Conservation (phyloP, 306 rosid species). For the Geum urbanum region DNA sequence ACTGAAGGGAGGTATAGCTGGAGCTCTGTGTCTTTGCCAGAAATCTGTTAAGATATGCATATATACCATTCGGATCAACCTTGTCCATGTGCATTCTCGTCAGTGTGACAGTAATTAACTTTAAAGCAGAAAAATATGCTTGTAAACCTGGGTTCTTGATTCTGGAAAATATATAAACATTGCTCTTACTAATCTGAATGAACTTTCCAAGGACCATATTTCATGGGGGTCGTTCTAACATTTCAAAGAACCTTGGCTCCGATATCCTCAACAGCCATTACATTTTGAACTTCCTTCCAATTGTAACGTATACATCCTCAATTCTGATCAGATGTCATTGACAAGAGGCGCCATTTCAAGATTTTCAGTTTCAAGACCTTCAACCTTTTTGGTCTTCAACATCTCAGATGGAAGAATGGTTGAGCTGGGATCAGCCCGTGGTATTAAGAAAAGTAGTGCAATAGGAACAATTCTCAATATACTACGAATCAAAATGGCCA, state of each 20-base stretch:
- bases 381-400: constrained; percentile 32
- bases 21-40: neutral
- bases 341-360: constrained; percentile 76
- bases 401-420: constrained; percentile 49
- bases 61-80: too few relatives aligned
- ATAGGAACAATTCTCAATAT: constrained; percentile 61
- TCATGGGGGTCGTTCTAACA: neutral
- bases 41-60: too few relatives aligned
- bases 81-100: constrained; percentile 1
- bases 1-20: neutral
- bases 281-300: neutral
- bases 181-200: neutral
- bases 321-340: constrained; percentile 8
- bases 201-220: neutral
- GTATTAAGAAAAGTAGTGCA: constrained; percentile 69
- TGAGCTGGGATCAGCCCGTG: constrained; percentile 76
- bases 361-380: constrained; percentile 40
- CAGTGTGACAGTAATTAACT: neutral
- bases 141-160: neutral
- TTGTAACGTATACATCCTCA: neutral
- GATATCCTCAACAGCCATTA: neutral
- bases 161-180: neutral
- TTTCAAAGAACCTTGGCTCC: neutral
- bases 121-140: neutral
- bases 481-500: constrained; percentile 77